Evolutionary conservation across 805 yeast genomes (phyloP).

Genomic region (Wickerhamiella domercqiae): DNA sequence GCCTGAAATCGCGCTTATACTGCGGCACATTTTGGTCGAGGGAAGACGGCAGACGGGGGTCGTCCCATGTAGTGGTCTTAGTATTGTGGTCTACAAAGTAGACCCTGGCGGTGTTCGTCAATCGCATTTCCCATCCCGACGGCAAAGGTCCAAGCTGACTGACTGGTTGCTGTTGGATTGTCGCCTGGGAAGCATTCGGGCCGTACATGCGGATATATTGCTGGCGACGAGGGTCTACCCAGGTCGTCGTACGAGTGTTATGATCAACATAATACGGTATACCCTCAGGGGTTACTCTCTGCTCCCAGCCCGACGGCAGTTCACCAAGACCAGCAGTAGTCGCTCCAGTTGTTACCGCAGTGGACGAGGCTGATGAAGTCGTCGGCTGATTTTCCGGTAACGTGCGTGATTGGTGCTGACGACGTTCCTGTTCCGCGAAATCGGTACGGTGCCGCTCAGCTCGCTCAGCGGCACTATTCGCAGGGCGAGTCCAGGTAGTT

Average conservation of each 20-base stretch:
- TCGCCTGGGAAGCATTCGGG: conserved; percentile 49
- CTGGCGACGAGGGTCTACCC: conserved; percentile 99
- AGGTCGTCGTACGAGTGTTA: conserved; percentile 97
- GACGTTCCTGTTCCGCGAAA: conserved; percentile 72
- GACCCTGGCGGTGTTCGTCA: conserved; percentile 95
- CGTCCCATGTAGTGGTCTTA: conserved; percentile 99
- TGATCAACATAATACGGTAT: conserved; percentile 97
- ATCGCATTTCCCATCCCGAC: conserved; percentile 99
- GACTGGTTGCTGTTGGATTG: conserved; percentile 95
- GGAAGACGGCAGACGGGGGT: conserved; percentile 94
- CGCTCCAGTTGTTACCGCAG: conserved; percentile 61
- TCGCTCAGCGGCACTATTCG: conserved; percentile 56
- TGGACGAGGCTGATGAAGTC: conserved; percentile 1
- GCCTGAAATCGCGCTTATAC: conserved; percentile 95
- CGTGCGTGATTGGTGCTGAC: conserved; percentile 80
- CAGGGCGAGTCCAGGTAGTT: conserved; percentile 98
- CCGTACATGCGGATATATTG: conserved; percentile 95
- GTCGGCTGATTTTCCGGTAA: conserved; percentile 47
- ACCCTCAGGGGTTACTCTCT: conserved; percentile 94
- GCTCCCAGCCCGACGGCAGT: conserved; percentile 98
- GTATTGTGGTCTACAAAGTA: conserved; percentile 98
- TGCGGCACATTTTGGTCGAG: conserved; percentile 98
- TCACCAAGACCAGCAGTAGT: conserved; percentile 95
- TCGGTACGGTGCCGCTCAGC: conserved; percentile 43
- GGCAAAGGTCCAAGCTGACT: conserved; percentile 96